phyloP scores from a whole-genome alignment of 2,329 filamentous ascomycete species.

The Alternaria alternata region DNA sequence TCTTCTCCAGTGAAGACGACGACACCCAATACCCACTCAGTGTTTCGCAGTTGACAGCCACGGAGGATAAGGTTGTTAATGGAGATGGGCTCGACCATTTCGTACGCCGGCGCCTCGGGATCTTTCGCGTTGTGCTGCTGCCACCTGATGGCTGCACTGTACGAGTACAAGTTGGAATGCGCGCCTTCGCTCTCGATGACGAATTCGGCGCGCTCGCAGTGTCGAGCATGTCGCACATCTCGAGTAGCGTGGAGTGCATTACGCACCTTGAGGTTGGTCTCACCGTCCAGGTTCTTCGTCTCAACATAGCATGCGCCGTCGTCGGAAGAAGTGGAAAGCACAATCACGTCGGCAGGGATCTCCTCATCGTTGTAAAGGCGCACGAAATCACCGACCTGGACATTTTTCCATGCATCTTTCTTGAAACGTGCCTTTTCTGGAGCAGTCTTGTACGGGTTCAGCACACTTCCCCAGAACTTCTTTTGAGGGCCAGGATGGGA shows the following conservation, averaged over 20 bases:
- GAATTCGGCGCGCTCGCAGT: constrained; percentile 91
- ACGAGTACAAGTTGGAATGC: constrained; percentile 94
- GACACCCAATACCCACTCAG: constrained; percentile 92
- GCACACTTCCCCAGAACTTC: constrained; percentile 71
- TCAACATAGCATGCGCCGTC: constrained; percentile 97
- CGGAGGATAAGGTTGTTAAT: constrained; percentile 96
- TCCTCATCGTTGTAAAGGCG: constrained; percentile 97
- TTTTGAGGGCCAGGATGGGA: constrained; percentile 44
- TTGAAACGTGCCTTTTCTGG: constrained; percentile 84
- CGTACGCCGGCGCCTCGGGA: constrained; percentile 67
- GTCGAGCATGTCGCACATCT: constrained; percentile 82
- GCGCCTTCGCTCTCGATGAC: constrained; percentile 87
- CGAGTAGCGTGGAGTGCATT: constrained; percentile 88
- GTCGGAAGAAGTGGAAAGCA: constrained; percentile 89
- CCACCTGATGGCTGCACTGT: constrained; percentile 91
- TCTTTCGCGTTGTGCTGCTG: constrained; percentile 73
- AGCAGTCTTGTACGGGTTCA: constrained; percentile 73
- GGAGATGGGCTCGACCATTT: constrained; percentile 90
- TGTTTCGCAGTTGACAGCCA: constrained; percentile 93
- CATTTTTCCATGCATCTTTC: constrained; percentile 92
- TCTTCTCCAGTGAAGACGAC: constrained; percentile 95
- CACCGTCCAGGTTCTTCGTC: constrained; percentile 96
- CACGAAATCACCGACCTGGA: constrained; percentile 95
- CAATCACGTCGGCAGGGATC: constrained; percentile 90
- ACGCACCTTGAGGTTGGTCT: constrained; percentile 96